Evolutionary conservation across 257 asterid species (phyloP), one percentile per base, ranked within the genome.

Genomic region (Fraxinus cuspidata): DNA sequence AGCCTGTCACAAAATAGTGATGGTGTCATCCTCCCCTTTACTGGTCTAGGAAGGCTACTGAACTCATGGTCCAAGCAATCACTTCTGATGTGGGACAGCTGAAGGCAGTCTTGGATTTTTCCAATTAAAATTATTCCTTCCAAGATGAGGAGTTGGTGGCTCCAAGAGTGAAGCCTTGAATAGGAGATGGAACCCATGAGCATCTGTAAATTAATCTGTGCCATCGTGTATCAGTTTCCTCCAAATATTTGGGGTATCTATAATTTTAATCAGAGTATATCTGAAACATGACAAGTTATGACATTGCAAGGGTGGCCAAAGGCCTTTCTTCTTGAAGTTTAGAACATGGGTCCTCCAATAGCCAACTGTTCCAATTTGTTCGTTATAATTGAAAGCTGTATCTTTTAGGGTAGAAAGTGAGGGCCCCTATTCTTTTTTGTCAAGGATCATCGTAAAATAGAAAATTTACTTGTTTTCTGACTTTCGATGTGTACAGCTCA

Each of bases 401-500:
- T 83, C 83, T 80, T 86, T 86, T 87, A 84, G 91, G 91, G 84
- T 87, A 90, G 90, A 83, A 79, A 79, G 85, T 77, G 81, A 79
- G 81, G 81, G 81, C 88, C 87, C 88, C 87, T 80, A 76, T 85
- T 81, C 72, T 87, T 85, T 88, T 85, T 87, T 81, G 82, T 84
- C 87, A 81, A 88, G 87, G 87, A 80, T 81, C 84, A 81, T 77
- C 78, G 64, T 83, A 85, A 86, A 84, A 78, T 87, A 86, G 88
- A 83, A 51, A 81, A 25, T 7, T 87, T 83, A 83, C 89, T 83
- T 84, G 60, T 77, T 83, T 84, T 86, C 85, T 85, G 82, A 79
- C 87, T 74, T 87, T 67, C 81, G 78, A 79, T 80, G 71, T 92
- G 96, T 90, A 94, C 96, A 94, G 91, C 83, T 81, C 82, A 84